These are phyloP conservation scores for Escovopsis weberi DNA, from an alignment of 2,329 filamentous ascomycete genomes.

Conservation along the genomic window DNA sequence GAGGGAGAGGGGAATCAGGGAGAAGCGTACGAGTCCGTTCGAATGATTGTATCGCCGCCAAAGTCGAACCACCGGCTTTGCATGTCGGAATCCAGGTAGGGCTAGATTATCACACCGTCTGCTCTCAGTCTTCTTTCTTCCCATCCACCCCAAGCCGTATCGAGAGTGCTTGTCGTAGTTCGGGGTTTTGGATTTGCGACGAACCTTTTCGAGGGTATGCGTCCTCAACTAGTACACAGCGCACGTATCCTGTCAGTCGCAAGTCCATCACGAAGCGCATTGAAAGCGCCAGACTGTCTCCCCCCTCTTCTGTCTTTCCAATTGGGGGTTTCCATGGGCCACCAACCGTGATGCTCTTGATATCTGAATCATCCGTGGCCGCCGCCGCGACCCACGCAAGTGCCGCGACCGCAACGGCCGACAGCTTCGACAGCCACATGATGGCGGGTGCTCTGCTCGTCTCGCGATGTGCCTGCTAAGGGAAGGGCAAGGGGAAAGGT, in stretches of 20 bases:
- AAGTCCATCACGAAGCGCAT: neutral
- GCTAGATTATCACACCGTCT: conserved; percentile 34
- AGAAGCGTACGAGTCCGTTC: conserved; percentile 47
- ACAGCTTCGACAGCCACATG: conserved; percentile 34
- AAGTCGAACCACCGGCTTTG: conserved; percentile 98
- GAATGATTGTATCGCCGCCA: conserved; percentile 83
- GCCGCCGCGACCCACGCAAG: conserved; percentile 36
- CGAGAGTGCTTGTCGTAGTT: too few relatives aligned
- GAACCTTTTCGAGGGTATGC: conserved; percentile 66
- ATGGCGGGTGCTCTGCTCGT: conserved; percentile 9
- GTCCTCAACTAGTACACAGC: conserved; percentile 52
- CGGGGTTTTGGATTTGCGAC: conserved; percentile 19
- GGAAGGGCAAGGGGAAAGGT: too few relatives aligned
- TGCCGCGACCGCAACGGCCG: conserved; percentile 34
- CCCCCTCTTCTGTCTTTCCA: too few relatives aligned
- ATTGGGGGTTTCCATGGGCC: neutral
- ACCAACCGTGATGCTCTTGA: conserved; percentile 38
- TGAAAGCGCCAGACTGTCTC: too few relatives aligned
- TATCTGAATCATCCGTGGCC: conserved; percentile 27
- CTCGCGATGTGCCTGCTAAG: too few relatives aligned
- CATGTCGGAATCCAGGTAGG: conserved; percentile 96
- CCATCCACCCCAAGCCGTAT: conserved; percentile 3
- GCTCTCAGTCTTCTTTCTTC: conserved; percentile 1
- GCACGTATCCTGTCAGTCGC: conserved; percentile 6
- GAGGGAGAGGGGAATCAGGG: neutral